Conservation (phyloP, 116 monocot species). For the Cymodocea nodosa region DNA sequence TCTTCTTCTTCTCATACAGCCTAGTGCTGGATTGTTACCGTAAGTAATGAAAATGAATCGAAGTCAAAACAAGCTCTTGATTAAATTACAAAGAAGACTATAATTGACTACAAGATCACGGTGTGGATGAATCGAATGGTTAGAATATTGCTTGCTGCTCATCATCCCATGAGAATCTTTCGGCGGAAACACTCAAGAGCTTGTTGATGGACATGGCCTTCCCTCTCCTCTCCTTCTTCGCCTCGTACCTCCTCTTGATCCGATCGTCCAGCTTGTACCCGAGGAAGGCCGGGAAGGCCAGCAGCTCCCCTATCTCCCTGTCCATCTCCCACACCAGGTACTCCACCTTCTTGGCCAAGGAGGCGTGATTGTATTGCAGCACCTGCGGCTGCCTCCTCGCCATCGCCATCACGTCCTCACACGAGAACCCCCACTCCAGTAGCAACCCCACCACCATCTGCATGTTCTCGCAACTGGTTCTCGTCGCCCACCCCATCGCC, state of each 20-base stretch:
- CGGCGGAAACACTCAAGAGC: conserved; percentile 39
- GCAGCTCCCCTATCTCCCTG: conserved; percentile 54
- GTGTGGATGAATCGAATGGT: too few species aligned
- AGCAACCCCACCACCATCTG: conserved; percentile 46
- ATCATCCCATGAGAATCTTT: conserved; percentile 28
- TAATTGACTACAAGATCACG: too few species aligned
- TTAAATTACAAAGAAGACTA: too few species aligned
- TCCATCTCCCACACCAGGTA: conserved; percentile 54
- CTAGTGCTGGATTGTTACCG: too few species aligned
- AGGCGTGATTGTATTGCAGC: conserved; percentile 47
- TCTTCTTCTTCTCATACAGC: too few species aligned
- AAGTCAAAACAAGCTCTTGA: too few species aligned
- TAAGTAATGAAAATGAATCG: too few species aligned
- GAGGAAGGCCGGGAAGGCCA: conserved; percentile 65
- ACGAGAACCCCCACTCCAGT: conserved; percentile 37
- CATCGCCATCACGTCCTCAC: conserved; percentile 50
- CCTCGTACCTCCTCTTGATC: conserved; percentile 60
- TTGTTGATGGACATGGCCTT: conserved; percentile 51
- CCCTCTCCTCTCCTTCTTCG: conserved; percentile 36
- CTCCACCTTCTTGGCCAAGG: conserved; percentile 62
- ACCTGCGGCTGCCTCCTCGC: conserved; percentile 77
- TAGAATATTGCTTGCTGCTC: too few species aligned
- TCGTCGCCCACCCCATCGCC: conserved; percentile 21
- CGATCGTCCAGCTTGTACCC: conserved; percentile 73
- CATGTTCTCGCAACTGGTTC: conserved; percentile 68